These are phyloP conservation scores for Nitzschia sp. DNA, from an alignment of 108 stramenopile species.

Conservation along the genomic window DNA sequence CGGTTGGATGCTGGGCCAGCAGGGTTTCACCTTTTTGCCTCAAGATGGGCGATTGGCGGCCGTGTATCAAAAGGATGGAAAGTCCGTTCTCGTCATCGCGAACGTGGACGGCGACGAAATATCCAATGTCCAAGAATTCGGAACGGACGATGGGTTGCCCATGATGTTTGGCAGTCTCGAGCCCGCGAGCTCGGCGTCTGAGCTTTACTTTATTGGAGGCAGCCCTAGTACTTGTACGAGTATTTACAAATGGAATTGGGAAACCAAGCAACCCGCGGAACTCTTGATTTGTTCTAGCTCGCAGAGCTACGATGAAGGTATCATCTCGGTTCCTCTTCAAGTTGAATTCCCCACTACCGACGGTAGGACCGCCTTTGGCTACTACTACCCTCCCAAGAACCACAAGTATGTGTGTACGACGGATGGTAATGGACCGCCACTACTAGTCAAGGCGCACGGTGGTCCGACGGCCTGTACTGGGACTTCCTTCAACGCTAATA, in stretches of 20 bases:
- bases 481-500: slow-evolving; percentile 65
- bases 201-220: slow-evolving; percentile 73
- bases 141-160: slow-evolving; percentile 47
- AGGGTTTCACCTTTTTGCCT: slow-evolving; percentile 53
- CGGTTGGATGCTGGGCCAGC: slow-evolving; percentile 69
- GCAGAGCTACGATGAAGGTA: slow-evolving; percentile 36
- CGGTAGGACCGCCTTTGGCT: slow-evolving; percentile 57
- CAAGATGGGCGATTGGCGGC: slow-evolving; percentile 61
- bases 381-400: slow-evolving; percentile 74
- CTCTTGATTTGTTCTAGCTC: slow-evolving; percentile 56
- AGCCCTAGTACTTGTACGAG: slow-evolving; percentile 49
- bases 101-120: slow-evolving; percentile 30
- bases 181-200: slow-evolving; percentile 1
- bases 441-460: slow-evolving; percentile 85
- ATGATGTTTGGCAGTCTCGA: slow-evolving; percentile 57
- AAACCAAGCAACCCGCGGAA: slow-evolving; percentile 22
- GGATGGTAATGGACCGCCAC: slow-evolving; percentile 54
- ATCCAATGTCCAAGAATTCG: slow-evolving; percentile 35
- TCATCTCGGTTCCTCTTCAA: slow-evolving; percentile 60
- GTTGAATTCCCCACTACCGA: slow-evolving; percentile 66
- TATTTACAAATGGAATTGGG: slow-evolving; percentile 62
- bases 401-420: slow-evolving; percentile 40
- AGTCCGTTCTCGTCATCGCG: slow-evolving; percentile 50
- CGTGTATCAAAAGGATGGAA: slow-evolving; percentile 50
- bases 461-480: slow-evolving; percentile 77